Conservation (phyloP, 1,284 basidiomycete species). For the Irpex sp. region DNA sequence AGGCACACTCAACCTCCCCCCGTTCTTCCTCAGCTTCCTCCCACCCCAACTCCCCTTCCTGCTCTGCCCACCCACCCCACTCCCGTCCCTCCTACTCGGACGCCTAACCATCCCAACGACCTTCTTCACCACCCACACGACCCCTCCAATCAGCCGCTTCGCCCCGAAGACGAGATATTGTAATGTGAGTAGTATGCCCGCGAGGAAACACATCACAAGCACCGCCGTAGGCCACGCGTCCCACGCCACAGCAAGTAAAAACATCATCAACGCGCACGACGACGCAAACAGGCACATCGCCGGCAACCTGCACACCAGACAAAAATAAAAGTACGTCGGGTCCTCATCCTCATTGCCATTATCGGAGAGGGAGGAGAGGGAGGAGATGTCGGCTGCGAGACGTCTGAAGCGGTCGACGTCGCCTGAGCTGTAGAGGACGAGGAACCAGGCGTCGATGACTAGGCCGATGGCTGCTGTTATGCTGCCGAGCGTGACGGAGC, state of each 20-base stretch:
- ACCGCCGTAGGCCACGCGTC: conserved; percentile 56
- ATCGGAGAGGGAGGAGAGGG: neutral
- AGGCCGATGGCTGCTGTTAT: conserved; percentile 60
- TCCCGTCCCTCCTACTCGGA: too few species aligned
- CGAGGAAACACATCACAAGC: conserved; percentile 48
- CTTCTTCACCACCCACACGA: conserved; percentile 13
- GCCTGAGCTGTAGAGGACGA: conserved; percentile 47
- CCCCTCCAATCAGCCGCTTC: conserved; percentile 25
- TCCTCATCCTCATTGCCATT: conserved; percentile 30
- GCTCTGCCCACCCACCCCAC: neutral
- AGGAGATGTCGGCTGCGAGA: conserved; percentile 44
- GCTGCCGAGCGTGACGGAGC: conserved; percentile 48
- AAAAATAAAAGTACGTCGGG: conserved; percentile 18
- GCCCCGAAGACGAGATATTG: conserved; percentile 63
- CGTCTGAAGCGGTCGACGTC: conserved; percentile 33
- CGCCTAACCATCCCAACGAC: neutral
- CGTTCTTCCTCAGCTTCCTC: neutral
- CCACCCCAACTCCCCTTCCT: neutral
- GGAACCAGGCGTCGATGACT: conserved; percentile 54
- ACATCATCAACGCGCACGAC: conserved; percentile 44
- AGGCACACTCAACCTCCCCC: neutral
- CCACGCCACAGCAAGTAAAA: conserved; percentile 56
- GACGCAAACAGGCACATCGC: conserved; percentile 9
- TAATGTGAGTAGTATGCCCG: conserved; percentile 50
- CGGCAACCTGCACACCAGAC: conserved; percentile 35